Evolutionary conservation across 2,329 filamentous ascomycete genomes (phyloP), one percentile per base, ranked within the genome.

Genomic region (Clarireedia paspali): DNA sequence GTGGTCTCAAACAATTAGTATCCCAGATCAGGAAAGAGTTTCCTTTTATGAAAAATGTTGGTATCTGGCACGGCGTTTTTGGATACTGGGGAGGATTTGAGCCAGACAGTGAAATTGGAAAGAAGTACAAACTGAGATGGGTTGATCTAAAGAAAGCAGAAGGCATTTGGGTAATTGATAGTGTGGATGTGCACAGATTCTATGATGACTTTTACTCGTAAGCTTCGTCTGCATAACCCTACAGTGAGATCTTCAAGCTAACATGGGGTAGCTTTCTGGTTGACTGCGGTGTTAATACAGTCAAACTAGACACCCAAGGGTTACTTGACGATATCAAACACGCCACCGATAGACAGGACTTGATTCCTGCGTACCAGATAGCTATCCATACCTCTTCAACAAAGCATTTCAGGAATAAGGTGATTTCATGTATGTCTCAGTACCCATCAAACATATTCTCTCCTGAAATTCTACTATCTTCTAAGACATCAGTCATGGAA

Each of bases 371-470:
- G 15, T 60, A 59, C 34, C 59, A 55, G 38, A 38, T 54, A 20
- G 57, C 59, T 6, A 57, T 58, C 20, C 20, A 55, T 17, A n/a
- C 14, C 15, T 46, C 51, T 9, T n/a, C 55, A 9, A 27, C 47
- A 46, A 50, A 34, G 15, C 48, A 60, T 36, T 60, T 59, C 27
- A 34, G 47, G 27, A 49, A 49, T 15, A 57, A 50, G 50, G 50
- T 58, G 6, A 60, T 60, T 20, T 60, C 57, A n/a, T 60, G 57
- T 48, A 60, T 60, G 59, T 55, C 59, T 2, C 59, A 60, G 49
- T 55, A 47, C 3, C 51, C 59, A 1, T 36, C 51, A 23, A 57
- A 57, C 10, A 30, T 60, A 6, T 60, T 60, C 45, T 55, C 53
- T 5, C 39, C 47, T 14, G 47, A 57, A 15, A 40, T 53, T 26